Conservation (phyloP, 495 filamentous ascomycete genomes). For the Annulohypoxylon nitens region DNA sequence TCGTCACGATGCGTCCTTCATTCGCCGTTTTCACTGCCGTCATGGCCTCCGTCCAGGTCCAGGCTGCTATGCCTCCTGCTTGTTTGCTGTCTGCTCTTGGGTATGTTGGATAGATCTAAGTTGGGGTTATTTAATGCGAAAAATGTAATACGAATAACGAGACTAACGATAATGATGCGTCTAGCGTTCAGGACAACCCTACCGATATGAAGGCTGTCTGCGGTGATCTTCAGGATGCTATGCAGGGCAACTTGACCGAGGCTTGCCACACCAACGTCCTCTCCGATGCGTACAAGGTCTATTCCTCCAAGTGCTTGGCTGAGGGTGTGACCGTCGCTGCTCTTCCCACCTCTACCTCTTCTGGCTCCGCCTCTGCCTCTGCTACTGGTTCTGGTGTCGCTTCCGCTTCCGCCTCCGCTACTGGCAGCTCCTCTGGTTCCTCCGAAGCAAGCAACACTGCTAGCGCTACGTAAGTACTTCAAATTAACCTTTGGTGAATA, state of each 20-base stretch:
- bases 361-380: conserved; percentile 31
- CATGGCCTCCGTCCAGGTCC: conserved; percentile 49
- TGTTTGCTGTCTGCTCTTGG: conserved; percentile 54
- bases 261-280: conserved; percentile 45
- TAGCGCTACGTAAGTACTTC: conserved; percentile 39
- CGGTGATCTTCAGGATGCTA: conserved; percentile 43
- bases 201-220: conserved; percentile 52
- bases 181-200: conserved; percentile 51
- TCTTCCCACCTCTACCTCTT: conserved; percentile 42
- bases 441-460: conserved; percentile 22
- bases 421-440: conserved; percentile 16
- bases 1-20: conserved; percentile 51
- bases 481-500: not conserved
- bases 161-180: conserved; percentile 13
- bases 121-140: not conserved
- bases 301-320: conserved; percentile 52
- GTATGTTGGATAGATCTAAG: conserved; percentile 39
- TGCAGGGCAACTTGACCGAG: conserved; percentile 53
- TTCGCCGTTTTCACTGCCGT: conserved; percentile 49
- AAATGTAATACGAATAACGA: not conserved
- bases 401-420: conserved; percentile 32
- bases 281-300: conserved; percentile 47
- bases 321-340: conserved; percentile 50
- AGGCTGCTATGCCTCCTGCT: conserved; percentile 51
- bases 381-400: conserved; percentile 21